Base-by-base conservation (phyloP, 2,329 filamentous ascomycete species). In the Raffaelea arxii region DNA sequence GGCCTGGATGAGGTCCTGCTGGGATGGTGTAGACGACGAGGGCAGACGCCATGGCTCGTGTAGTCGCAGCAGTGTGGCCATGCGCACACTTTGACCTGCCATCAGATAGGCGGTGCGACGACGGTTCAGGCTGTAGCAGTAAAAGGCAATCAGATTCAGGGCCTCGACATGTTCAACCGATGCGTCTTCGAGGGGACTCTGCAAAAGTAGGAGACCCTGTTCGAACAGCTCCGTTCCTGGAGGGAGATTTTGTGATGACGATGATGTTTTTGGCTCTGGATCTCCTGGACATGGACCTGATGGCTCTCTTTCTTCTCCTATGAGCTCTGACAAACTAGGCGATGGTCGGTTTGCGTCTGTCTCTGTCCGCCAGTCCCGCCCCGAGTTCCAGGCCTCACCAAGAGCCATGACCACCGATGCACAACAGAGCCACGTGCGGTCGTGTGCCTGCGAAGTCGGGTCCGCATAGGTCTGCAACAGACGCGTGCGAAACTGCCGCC, bases 21-120 rank as follows among this genome's bases (percentile, higher is more conserved):
- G 57, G 38, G 55, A 48, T 22, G 23, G 21, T 11, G 39, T 9
- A 14, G 39, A 25, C 11, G 39, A 27, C 7, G 22, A 12, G 3
- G 39, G 24, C 25, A 67, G 56, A 0, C 63, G 63, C 1, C 65
- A 59, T 25, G 65, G 62, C 24, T 64, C 54, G 10, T 72, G 64
- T 2, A 72, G 55, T 7, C 69, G 69, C 57, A 72, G 68, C 4
- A 70, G 62, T 0, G 71, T 56, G 2, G 62, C 62, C 1, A 68
- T 51, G 5, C 70, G 63, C 2, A 73, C 60, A 1, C 70, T 70
- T 0, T 64, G 66, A 18, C 70, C 65, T 1, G 70, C 65, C 4
- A 71, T 56, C 10, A 55, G 23, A 23, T 49, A 51, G 36, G 49
- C 49, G 0, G 49, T 41, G 11, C 46, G 44, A 3, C 49, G 37